A percentile compares a stretch with the other conserved stretches of the same genome.
phyloP scores from a whole-genome alignment of 1,284 basidiomycete species.

The Bjerkandera adusta region DNA sequence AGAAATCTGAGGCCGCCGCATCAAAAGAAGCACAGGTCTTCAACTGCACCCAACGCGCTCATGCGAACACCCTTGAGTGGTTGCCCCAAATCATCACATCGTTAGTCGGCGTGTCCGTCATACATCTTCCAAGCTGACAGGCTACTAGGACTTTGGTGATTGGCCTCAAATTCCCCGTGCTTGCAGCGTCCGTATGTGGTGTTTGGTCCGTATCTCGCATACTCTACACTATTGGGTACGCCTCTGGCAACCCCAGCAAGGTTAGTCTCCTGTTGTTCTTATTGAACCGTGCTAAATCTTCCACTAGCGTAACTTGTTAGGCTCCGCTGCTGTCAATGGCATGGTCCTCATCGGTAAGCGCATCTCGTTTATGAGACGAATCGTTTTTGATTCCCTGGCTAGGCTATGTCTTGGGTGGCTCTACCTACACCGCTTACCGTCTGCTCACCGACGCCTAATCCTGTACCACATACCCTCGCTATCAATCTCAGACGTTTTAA shows the following conservation, averaged over 20 bases:
- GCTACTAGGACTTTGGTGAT: constrained; percentile 49
- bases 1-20: constrained; percentile 40
- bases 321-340: background rate
- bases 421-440: constrained; percentile 6
- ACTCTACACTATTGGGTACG: constrained; percentile 61
- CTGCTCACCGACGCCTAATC: too few relatives aligned
- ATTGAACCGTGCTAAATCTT: background rate
- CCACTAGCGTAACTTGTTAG: constrained; percentile 6
- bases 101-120: background rate
- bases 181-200: constrained; percentile 52
- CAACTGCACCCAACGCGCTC: constrained; percentile 63
- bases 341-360: background rate
- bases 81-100: constrained; percentile 18
- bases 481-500: too few relatives aligned
- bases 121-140: background rate
- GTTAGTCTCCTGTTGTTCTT: constrained; percentile 18
- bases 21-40: constrained; percentile 37
- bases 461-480: too few relatives aligned
- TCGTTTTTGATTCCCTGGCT: background rate
- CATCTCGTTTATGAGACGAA: background rate
- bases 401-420: constrained; percentile 5
- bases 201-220: constrained; percentile 56
- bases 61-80: constrained; percentile 72
- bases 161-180: constrained; percentile 53
- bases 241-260: constrained; percentile 44